Evolutionary conservation across 2,329 filamentous ascomycete genomes (phyloP), one percentile per base, ranked within the genome.

Genomic region (Pseudopithomyces maydicus): DNA sequence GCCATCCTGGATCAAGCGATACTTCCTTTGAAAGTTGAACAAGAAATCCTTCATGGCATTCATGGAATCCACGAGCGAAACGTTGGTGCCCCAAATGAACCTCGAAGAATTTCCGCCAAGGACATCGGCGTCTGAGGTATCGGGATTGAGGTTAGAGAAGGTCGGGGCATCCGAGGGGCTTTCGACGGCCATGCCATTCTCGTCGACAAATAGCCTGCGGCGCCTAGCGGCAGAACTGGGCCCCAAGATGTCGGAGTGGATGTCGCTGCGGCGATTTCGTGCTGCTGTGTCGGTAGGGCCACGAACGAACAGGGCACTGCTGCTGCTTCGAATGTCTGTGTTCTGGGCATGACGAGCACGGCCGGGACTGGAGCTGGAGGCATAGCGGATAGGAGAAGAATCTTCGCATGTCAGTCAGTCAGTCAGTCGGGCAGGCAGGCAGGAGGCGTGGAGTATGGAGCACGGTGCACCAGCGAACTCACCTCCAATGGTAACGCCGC

Each of bases 11-110:
- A 94, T 95, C 85, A 98, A 86, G 61, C 95, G 91, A 72, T 99
- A 98, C 77, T 97, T 97, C 65, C 87, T 88, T 58, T 92, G 91
- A 68, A 95, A 99, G 74, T 96, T 96, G 72, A 88, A 87, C 26
- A 99, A 81, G 70, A 99, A 99, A 62, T 95, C 92, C 71, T 95
- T 94, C 81, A 97, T 96, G 0, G 88, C 84, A 50, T 88, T 86
- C 75, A 96, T 90, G 0, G 92, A 92, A 74, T 98, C 93, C 58
- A 91, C 87, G 52, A 99, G 90, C 5, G 94, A 97, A 48, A 99
- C 91, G 38, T 96, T 98, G 42, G 95, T 99, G 75, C 95, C 95
- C 95, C 95, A 99, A 62, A 99, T 94, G 56, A 96, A 86, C 65
- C 90, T 88, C 54, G 89, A 89, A 38, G 90, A 91, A 56, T 86